Conservation (phyloP, 1,139 yeast species). For the Sugiyamaella castrensis region DNA sequence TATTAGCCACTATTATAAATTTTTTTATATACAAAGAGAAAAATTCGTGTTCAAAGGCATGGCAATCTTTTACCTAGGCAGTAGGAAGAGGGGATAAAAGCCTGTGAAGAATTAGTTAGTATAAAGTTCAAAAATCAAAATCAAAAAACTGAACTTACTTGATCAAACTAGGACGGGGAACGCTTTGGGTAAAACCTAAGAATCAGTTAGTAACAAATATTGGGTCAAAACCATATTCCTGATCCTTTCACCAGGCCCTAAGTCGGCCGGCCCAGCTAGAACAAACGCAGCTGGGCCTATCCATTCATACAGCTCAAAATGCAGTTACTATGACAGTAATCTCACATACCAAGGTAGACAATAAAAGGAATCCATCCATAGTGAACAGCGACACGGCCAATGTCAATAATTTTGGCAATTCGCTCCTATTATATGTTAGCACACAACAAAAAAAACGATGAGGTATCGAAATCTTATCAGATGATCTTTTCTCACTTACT, state of each 20-base stretch:
- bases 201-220: not conserved
- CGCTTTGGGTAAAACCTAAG: constrained; percentile 72
- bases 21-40: constrained; percentile 6
- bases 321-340: not conserved
- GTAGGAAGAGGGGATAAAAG: constrained; percentile 72
- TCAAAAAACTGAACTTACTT: constrained; percentile 40
- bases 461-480: not conserved
- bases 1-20: not conserved
- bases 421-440: constrained; percentile 55
- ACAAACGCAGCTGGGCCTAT: no score
- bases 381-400: constrained; percentile 85
- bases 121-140: not conserved
- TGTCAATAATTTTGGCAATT: constrained; percentile 72
- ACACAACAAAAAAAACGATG: not conserved
- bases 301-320: not conserved
- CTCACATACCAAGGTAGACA: constrained; percentile 61
- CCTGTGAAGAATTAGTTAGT: constrained; percentile 25
- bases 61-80: constrained; percentile 43
- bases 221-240: no score
- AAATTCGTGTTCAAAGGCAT: no score
- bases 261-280: no score
- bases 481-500: constrained; percentile 4
- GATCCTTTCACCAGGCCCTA: no score
- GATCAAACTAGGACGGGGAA: constrained; percentile 80
- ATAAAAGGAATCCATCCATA: constrained; percentile 97